phyloP scores from a whole-genome alignment of 495 filamentous ascomycete species.

The Halenospora varia region DNA sequence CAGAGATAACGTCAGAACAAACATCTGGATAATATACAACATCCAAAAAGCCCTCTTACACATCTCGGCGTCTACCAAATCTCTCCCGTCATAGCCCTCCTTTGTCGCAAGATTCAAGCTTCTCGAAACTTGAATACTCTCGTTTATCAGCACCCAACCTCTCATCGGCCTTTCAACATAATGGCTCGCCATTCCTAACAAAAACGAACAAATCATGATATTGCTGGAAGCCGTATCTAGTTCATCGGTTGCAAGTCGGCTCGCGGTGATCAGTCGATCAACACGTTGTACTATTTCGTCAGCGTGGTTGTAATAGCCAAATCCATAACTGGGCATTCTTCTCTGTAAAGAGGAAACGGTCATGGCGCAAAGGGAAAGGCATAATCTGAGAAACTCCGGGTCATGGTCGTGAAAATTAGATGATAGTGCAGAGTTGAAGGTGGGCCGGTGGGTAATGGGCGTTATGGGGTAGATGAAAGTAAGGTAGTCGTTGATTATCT shows the following conservation, averaged over 20 bases:
- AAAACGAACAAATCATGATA: background rate
- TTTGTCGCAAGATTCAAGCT: background rate
- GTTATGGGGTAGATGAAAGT: background rate
- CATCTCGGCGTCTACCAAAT: background rate
- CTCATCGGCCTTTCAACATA: background rate
- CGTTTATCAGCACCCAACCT: background rate
- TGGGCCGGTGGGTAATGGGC: background rate
- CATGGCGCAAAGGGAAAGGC: background rate
- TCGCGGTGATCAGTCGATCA: background rate
- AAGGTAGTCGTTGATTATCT: background rate
- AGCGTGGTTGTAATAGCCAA: background rate
- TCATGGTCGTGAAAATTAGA: background rate
- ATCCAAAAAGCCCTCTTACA: background rate
- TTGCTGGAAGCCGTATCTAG: background rate
- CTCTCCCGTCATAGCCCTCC: background rate
- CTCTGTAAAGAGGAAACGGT: background rate
- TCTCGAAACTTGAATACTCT: background rate
- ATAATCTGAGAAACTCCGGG: background rate
- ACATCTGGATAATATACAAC: background rate
- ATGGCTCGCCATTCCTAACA: background rate
- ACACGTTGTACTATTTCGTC: background rate
- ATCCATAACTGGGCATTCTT: background rate
- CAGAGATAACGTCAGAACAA: too few species aligned
- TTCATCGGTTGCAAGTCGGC: background rate
- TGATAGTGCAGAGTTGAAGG: background rate